Conservation (phyloP, 805 yeast genomes). For the Hanseniaspora lachancei region DNA sequence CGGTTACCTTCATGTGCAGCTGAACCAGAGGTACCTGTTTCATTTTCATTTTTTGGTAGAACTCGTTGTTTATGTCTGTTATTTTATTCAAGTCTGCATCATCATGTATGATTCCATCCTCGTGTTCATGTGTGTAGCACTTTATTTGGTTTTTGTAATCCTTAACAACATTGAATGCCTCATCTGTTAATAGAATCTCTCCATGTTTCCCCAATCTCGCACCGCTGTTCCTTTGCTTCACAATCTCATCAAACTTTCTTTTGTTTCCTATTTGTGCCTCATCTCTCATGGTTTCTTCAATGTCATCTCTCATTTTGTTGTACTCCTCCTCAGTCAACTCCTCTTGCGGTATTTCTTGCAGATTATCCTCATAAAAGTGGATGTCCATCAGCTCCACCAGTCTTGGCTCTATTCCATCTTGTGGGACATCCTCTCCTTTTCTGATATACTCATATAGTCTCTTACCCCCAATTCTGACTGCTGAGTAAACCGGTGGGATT, state of each 20-base stretch:
- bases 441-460: slow-evolving; percentile 92
- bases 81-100: slow-evolving; percentile 25
- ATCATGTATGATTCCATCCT: slow-evolving; percentile 9
- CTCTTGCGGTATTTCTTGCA: not conserved
- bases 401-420: slow-evolving; percentile 59
- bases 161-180: slow-evolving; percentile 29
- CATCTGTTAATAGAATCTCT: slow-evolving; percentile 38
- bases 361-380: slow-evolving; percentile 30
- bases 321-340: not conserved
- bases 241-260: slow-evolving; percentile 1
- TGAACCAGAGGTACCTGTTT: slow-evolving; percentile 45
- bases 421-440: slow-evolving; percentile 69
- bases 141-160: slow-evolving; percentile 24
- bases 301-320: not conserved
- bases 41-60: slow-evolving; percentile 6
- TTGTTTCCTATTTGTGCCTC: not conserved
- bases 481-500: slow-evolving; percentile 91
- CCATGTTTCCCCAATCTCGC: slow-evolving; percentile 22
- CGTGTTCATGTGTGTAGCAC: not conserved
- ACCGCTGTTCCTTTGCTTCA: slow-evolving; percentile 25
- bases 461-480: slow-evolving; percentile 86
- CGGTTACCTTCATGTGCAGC: slow-evolving; percentile 55
- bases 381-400: slow-evolving; percentile 49
- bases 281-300: not conserved
- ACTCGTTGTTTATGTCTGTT: slow-evolving; percentile 29